Base-by-base conservation (phyloP, 1,139 yeast species). In the Arxiozyma slooffiae region DNA sequence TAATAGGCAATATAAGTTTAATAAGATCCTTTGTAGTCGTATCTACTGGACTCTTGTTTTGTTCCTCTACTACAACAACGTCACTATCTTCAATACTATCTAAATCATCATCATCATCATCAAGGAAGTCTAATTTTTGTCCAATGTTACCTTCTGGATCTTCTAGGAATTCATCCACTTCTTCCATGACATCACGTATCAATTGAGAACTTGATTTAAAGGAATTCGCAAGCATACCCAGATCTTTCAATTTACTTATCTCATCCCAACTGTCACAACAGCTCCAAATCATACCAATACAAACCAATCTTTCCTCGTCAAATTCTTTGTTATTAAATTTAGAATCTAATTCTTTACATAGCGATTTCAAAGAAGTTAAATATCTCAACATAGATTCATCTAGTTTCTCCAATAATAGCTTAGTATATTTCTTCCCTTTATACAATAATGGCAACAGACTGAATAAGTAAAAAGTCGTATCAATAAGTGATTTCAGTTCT, bases 271-370 rank as follows among this genome's bases (percentile, higher is more conserved):
- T 57, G 53, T 80, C 85, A 62, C 86, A 80, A 41, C 70, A 63
- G 16, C 78, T 72, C 90, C 90, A 84, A 14, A 83, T 69, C 59
- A 75, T 76, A 22, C 87, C 92, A 22, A 83, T 79, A 0, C 79
- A 71, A 1, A 79, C 67, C 38, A 84, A 67, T 60, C 88, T 72
- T 5, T 71, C 70, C 43, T 71, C 69, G 5, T 57, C 60, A n/a
- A 44, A 46, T 3, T 60, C 62, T 44, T 53, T 52, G 9, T 57
- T 56, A 6, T 63, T 57, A 49, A 60, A 52, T 51, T 63, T 55
- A 14, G 53, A 49, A 5, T 57, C 57, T 1, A 71, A 57, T 51
- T 70, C 76, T 22, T 61, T 65, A 38, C 69, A 60, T 37, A 77
- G 58, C 1, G 55, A 50, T 1, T 60, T 50, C 30, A 63, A 55